Base-by-base conservation (phyloP, 805 yeast species). In the Myxozyma neotropica region DNA sequence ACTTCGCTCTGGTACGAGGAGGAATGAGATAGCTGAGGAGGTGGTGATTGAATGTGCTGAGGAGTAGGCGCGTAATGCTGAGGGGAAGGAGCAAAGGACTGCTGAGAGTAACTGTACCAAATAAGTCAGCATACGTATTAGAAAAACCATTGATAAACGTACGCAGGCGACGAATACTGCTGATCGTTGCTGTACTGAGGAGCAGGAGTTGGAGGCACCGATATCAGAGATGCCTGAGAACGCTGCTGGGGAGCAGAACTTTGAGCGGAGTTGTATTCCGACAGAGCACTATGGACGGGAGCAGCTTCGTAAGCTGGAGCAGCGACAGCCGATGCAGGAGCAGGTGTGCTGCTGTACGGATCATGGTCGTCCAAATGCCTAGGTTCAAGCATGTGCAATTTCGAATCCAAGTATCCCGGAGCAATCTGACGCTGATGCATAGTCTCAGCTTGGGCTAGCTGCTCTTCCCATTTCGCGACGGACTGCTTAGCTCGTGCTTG, bases 391-490 rank as follows among this genome's bases (percentile, higher is more conserved):
- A 74, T 43, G 13, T 67, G 67, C 31, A 67, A 60, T 1, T 58
- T 39, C 3, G 71, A 51, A 39, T 74, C 79, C 40, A 73, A 68
- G 55, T 78, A 79, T 0, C 82, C 81, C 3, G 82, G 81, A 0
- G 80, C 80, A 15, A 77, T 53, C 31, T 68, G 67, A 19, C 75
- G 63, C 24, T 66, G 64, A 44, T 68, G 71, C 38, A 61, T 66
- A 8, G 66, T 60, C 24, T 68, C 70, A 24, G 58, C 46, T 29
- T 56, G 57, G 10, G 57, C 57, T 26, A 69, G 65, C 1, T 59
- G 56, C 12, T 67, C 63, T 27, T 67, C 67, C 81, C 81, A 78
- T 4, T 65, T 43, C n/a, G 68, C 52, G 45, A 69, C 75, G 4
- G 61, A 62, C 13, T 63, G 58, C 8, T 58, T 59, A 4, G 75